Percentiles rank a stretch among this genome's conserved stretches.
Evolutionary conservation across 306 rosid species (phyloP).

Genomic region (Citrullus mucosospermus): DNA sequence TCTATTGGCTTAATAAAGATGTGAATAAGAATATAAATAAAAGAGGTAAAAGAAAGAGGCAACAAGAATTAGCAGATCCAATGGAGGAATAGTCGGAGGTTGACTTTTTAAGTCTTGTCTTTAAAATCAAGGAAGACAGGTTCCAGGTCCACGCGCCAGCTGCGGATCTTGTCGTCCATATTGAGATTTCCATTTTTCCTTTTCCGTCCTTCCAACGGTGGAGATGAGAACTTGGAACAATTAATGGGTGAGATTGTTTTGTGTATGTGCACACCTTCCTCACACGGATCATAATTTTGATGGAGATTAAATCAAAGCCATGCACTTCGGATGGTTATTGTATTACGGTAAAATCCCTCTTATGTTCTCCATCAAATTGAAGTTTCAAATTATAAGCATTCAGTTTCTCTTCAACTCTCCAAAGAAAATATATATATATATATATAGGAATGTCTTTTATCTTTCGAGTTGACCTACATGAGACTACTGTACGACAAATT

Average conservation of each 20-base stretch:
- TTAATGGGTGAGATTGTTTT: not conserved
- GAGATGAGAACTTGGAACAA: not conserved
- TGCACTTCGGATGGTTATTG: too few species aligned
- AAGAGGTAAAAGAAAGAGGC: not conserved
- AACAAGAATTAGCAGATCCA: not conserved
- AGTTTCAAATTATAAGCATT: too few species aligned
- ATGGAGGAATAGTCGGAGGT: not conserved
- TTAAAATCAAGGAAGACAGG: not conserved
- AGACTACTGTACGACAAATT: too few species aligned
- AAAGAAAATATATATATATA: too few species aligned
- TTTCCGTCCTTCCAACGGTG: not conserved
- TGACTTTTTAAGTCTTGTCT: not conserved
- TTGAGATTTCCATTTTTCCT: not conserved
- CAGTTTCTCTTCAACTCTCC: too few species aligned
- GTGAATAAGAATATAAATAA: too few species aligned
- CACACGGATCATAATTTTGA: not conserved
- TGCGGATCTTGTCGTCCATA: not conserved
- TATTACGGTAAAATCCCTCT: too few species aligned
- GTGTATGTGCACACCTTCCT: not conserved
- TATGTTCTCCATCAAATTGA: too few species aligned
- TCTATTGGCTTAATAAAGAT: too few species aligned
- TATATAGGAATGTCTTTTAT: too few species aligned
- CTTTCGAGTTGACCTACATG: too few species aligned
- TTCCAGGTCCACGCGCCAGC: not conserved
- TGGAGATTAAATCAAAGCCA: not conserved